phyloP scores from a whole-genome alignment of 768 basidiomycete species.

The Auriscalpium vulgare region DNA sequence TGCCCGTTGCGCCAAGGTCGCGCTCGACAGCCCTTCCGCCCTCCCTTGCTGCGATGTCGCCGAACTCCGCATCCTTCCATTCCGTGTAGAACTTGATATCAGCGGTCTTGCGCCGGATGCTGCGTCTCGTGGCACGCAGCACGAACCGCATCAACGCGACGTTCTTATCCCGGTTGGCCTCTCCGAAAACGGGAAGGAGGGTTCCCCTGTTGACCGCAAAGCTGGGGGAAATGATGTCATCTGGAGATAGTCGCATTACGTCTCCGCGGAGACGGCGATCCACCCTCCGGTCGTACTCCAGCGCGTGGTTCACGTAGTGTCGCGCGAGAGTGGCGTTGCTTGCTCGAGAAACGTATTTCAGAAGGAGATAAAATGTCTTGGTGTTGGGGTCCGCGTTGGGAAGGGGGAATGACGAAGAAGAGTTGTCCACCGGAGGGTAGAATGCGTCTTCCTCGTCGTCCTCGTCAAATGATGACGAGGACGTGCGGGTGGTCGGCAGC shows the following conservation, averaged over 20 bases:
- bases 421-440: slow-evolving; percentile 27
- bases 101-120: slow-evolving; percentile 40
- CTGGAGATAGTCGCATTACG: slow-evolving; percentile 22
- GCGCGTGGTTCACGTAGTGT: slow-evolving; percentile 57
- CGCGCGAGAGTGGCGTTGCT: slow-evolving; percentile 48
- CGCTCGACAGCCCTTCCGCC: not conserved
- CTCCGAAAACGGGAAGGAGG: slow-evolving; percentile 49
- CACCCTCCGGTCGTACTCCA: slow-evolving; percentile 32
- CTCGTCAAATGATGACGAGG: slow-evolving; percentile 44
- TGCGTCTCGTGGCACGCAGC: slow-evolving; percentile 33
- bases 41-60: not conserved
- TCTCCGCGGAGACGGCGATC: slow-evolving; percentile 27
- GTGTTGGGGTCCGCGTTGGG: slow-evolving; percentile 53
- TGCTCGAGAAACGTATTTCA: slow-evolving; percentile 46
- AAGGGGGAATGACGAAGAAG: slow-evolving; percentile 24
- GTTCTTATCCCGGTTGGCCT: slow-evolving; percentile 52
- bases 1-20: not conserved
- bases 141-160: slow-evolving; percentile 57
- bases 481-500: slow-evolving; percentile 41
- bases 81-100: slow-evolving; percentile 36
- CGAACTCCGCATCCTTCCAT: slow-evolving; percentile 13
- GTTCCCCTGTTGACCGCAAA: slow-evolving; percentile 48
- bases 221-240: slow-evolving; percentile 38
- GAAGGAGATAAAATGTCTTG: slow-evolving; percentile 53
- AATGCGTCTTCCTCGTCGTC: slow-evolving; percentile 60